Conservation (phyloP, 2,329 filamentous ascomycete genomes). For the Eutypa lata region DNA sequence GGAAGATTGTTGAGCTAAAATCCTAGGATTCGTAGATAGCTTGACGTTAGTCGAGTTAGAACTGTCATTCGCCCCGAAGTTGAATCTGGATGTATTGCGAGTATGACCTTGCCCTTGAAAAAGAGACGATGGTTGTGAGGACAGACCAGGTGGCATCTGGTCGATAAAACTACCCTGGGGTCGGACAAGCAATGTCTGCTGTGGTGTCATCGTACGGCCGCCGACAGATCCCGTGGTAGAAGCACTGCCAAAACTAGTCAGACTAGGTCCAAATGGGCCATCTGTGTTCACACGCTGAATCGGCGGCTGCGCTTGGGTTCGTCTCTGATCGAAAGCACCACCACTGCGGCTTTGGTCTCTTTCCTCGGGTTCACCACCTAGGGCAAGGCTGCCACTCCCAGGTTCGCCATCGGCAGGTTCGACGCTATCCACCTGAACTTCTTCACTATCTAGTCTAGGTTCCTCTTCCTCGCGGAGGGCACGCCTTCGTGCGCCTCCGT, state of each 20-base stretch:
- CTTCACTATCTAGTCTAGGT: conserved; percentile 45
- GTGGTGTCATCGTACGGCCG: conserved; percentile 72
- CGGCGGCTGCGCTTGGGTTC: conserved; percentile 71
- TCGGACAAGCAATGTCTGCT: conserved; percentile 72
- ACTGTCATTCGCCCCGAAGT: conserved; percentile 75
- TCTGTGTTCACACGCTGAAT: conserved; percentile 63
- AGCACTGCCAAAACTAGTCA: conserved; percentile 47
- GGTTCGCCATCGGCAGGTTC: conserved; percentile 67
- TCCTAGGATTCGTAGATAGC: conserved; percentile 71
- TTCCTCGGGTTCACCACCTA: conserved; percentile 92
- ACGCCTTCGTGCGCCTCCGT: conserved; percentile 78
- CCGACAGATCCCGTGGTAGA: conserved; percentile 57
- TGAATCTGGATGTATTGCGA: conserved; percentile 83
- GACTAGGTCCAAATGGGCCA: conserved; percentile 51
- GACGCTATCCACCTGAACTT: conserved; percentile 42
- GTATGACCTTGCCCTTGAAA: conserved; percentile 67
- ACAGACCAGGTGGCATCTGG: conserved; percentile 57
- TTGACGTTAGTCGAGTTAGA: conserved; percentile 65
- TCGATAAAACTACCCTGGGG: conserved; percentile 59
- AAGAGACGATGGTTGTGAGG: conserved; percentile 47
- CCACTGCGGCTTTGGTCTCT: conserved; percentile 54
- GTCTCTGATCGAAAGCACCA: conserved; percentile 54
- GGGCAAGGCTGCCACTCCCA: conserved; percentile 78
- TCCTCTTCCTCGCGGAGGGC: conserved; percentile 73
- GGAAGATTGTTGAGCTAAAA: conserved; percentile 81